Conservation (phyloP, 2,329 filamentous ascomycete species). For the Epichloe coenophiala region DNA sequence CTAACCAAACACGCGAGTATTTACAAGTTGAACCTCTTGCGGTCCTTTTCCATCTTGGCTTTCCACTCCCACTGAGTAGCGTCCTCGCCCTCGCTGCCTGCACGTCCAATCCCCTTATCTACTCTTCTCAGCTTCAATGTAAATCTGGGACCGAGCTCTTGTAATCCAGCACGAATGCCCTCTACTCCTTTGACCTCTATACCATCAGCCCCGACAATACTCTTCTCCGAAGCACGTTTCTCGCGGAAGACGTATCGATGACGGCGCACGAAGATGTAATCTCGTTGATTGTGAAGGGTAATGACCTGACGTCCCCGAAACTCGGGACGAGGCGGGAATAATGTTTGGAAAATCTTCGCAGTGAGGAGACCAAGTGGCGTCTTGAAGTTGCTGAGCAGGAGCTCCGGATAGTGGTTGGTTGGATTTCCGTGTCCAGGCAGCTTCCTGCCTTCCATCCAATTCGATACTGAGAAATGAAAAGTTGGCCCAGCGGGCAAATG, state of each 20-base stretch:
- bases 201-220: constrained; percentile 67
- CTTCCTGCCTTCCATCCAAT: constrained; percentile 80
- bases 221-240: constrained; percentile 76
- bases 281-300: constrained; percentile 86
- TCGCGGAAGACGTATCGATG: constrained; percentile 91
- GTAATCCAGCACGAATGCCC: constrained; percentile 71
- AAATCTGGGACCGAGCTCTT: constrained; percentile 72
- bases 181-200: constrained; percentile 76
- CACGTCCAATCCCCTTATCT: constrained; percentile 70
- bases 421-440: constrained; percentile 80
- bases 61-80: constrained; percentile 96
- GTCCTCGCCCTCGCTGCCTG: constrained; percentile 53
- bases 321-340: constrained; percentile 62
- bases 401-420: constrained; percentile 80
- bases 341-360: constrained; percentile 58
- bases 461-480: constrained; percentile 82
- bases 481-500: constrained; percentile 77
- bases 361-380: constrained; percentile 83
- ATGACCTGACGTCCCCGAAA: constrained; percentile 79
- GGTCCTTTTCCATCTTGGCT: constrained; percentile 81
- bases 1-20: too few relatives aligned
- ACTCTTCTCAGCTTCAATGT: constrained; percentile 75
- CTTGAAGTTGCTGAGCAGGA: constrained; percentile 88
- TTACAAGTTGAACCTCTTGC: constrained; percentile 84
- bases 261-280: constrained; percentile 86